Conservation (phyloP, 768 basidiomycete genomes). For the Hysterangium stoloniferum region DNA sequence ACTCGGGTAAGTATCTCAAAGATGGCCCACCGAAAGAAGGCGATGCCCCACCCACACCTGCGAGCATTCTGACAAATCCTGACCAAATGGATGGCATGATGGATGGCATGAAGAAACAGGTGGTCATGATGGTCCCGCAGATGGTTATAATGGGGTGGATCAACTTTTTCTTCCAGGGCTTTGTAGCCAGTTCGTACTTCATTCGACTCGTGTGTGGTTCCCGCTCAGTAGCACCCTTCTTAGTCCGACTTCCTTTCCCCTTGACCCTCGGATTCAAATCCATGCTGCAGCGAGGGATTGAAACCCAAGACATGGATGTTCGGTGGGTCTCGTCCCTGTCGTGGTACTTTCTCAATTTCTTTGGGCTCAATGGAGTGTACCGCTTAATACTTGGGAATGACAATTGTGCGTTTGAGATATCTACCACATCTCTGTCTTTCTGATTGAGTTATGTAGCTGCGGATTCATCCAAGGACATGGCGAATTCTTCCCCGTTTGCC, state of each 20-base stretch:
- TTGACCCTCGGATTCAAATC: constrained; percentile 95
- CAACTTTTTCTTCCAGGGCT: constrained; percentile 98
- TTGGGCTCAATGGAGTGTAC: constrained; percentile 94
- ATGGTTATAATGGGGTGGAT: constrained; percentile 99
- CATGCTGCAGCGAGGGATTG: constrained; percentile 93
- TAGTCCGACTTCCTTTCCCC: constrained; percentile 96
- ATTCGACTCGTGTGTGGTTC: background rate
- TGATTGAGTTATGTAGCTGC: constrained; percentile 44
- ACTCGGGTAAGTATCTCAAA: constrained; percentile 77
- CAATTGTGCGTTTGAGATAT: constrained; percentile 66
- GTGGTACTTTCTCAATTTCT: constrained; percentile 99
- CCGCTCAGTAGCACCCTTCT: constrained; percentile 4
- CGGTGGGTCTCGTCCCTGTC: constrained; percentile 98
- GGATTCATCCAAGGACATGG: constrained; percentile 63
- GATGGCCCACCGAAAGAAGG: constrained; percentile 62
- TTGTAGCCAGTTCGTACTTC: constrained; percentile 79
- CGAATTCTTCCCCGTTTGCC: constrained; percentile 64
- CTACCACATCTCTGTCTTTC: constrained; percentile 7
- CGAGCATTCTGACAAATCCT: constrained; percentile 85
- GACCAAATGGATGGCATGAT: constrained; percentile 97
- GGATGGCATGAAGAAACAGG: constrained; percentile 98
- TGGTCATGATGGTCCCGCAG: constrained; percentile 98
- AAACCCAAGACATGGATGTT: constrained; percentile 95
- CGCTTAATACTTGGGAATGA: constrained; percentile 86
- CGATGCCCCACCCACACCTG: constrained; percentile 49